Conservation (phyloP, 176 grass and related monocot genomes). For the Carex scoparia region DNA sequence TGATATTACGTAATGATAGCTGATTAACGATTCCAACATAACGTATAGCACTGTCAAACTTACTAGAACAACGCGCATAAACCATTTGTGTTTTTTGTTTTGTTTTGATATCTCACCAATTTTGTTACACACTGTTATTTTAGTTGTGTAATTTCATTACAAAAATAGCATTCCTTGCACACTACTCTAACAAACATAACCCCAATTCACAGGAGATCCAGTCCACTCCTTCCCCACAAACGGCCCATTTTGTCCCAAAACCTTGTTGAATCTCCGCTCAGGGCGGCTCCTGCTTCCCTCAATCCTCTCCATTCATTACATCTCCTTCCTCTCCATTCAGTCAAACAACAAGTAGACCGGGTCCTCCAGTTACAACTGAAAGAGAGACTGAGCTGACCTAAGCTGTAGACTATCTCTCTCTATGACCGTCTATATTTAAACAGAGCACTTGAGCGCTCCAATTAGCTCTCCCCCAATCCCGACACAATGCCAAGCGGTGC, state of each 20-base stretch:
- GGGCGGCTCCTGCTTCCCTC: background rate
- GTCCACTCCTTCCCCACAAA: background rate
- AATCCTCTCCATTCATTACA: background rate
- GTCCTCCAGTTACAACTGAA: background rate
- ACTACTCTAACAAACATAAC: background rate
- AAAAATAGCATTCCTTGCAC: background rate
- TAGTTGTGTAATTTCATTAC: background rate
- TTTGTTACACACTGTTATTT: background rate
- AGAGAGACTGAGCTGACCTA: background rate
- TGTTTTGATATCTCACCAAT: background rate
- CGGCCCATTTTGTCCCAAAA: background rate
- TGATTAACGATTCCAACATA: background rate
- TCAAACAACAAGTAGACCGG: background rate
- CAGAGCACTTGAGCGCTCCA: background rate
- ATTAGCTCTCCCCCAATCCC: background rate
- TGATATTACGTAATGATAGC: too few relatives aligned
- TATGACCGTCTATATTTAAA: background rate
- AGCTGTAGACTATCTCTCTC: background rate
- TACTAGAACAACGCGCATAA: background rate
- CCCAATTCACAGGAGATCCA: slow-evolving; percentile 7
- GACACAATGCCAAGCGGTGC: background rate
- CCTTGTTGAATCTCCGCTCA: background rate
- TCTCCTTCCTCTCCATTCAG: background rate
- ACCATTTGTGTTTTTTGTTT: too few relatives aligned
- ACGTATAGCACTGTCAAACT: background rate